Conservation (phyloP, 179 eudicot species). For the Spinacia oleracea region DNA sequence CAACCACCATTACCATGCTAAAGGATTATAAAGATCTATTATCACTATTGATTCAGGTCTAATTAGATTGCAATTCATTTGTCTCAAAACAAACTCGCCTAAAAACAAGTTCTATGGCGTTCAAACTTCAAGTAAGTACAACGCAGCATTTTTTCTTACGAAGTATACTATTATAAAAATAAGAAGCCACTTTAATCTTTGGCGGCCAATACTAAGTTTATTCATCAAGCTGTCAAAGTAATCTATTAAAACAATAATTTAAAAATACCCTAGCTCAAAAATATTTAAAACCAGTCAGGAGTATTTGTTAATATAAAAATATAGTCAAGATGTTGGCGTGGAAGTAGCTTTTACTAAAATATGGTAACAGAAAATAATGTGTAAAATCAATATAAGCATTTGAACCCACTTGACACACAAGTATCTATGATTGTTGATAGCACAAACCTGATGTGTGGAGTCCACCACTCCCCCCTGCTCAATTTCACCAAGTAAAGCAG, state of each 20-base stretch:
- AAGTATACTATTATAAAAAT: too few relatives aligned
- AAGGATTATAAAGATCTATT: too few relatives aligned
- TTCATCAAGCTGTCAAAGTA: neutral
- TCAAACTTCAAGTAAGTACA: neutral
- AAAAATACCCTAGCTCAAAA: neutral
- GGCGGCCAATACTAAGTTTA: neutral
- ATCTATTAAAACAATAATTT: neutral
- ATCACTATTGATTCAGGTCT: neutral
- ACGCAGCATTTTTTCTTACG: neutral
- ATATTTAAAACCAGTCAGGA: too few relatives aligned
- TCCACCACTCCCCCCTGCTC: conserved; percentile 93
- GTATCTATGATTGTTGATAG: neutral
- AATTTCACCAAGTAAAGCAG: conserved; percentile 67
- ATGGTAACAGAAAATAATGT: too few relatives aligned
- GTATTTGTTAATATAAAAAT: too few relatives aligned
- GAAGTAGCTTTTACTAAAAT: too few relatives aligned
- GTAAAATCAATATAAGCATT: too few relatives aligned
- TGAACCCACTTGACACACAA: neutral
- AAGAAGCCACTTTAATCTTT: too few relatives aligned
- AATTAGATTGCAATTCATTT: neutral
- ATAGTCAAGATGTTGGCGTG: too few relatives aligned
- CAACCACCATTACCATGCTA: neutral
- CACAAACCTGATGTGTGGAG: conserved; percentile 84
- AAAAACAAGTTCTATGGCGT: neutral
- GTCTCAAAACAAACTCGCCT: neutral